Conservation (phyloP, 805 yeast genomes). For the Suhomyces kilbournensis region DNA sequence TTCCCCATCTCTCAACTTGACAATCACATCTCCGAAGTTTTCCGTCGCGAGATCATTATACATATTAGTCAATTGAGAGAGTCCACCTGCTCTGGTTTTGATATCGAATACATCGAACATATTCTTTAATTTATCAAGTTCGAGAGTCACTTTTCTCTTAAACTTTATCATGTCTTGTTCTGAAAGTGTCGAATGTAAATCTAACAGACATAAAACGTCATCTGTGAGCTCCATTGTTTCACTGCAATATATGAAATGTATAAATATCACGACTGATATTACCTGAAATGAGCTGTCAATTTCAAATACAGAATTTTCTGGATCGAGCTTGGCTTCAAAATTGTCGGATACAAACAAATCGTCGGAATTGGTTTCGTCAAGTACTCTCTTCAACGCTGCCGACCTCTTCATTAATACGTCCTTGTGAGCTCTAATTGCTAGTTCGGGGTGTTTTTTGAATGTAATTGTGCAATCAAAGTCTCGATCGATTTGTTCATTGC, state of each 20-base stretch:
- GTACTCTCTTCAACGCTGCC: slow-evolving; percentile 19
- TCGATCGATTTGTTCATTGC: slow-evolving; percentile 13
- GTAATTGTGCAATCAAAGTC: slow-evolving; percentile 35
- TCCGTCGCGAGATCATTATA: slow-evolving; percentile 4
- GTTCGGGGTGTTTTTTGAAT: slow-evolving; percentile 19
- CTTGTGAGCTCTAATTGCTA: slow-evolving; percentile 35
- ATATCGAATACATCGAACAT: slow-evolving; percentile 5
- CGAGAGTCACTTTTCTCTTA: neutral
- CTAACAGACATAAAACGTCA: slow-evolving; percentile 1
- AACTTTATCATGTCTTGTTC: neutral
- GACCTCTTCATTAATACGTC: slow-evolving; percentile 32
- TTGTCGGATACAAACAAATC: slow-evolving; percentile 22
- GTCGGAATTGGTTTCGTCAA: slow-evolving; percentile 15
- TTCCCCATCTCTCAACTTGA: slow-evolving; percentile 49
- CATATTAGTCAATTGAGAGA: neutral
- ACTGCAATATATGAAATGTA: slow-evolving; percentile 43
- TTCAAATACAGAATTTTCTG: slow-evolving; percentile 10
- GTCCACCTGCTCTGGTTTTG: neutral
- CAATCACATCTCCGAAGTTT: slow-evolving; percentile 36
- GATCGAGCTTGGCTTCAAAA: slow-evolving; percentile 22
- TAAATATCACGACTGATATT: slow-evolving; percentile 37
- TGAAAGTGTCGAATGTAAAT: neutral
- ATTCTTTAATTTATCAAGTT: slow-evolving; percentile 9
- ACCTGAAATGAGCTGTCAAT: slow-evolving; percentile 25
- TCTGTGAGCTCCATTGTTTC: slow-evolving; percentile 4